Evolutionary conservation across 2,329 filamentous ascomycete genomes (phyloP), one percentile per base, ranked within the genome.

Genomic region (Pseudogymnoascus sp.): DNA sequence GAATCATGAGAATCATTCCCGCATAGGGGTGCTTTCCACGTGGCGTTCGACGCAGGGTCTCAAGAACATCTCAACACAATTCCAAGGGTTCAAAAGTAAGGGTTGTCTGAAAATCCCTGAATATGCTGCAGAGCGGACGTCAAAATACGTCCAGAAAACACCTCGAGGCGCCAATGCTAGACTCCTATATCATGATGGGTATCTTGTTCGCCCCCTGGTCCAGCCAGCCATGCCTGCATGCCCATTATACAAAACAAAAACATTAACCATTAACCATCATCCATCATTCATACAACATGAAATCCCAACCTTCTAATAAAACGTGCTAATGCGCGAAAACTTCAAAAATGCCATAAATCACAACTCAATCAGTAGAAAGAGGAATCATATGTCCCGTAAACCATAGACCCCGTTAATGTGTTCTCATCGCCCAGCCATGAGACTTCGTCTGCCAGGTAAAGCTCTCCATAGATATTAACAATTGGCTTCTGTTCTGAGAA

Each of bases 41-140:
- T 55, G 29, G 48, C n/a, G 29, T 35, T 55, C n/a, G 48, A 55
- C 48, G 33, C 48, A 35, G 48, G 48, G 48, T 55, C n/a, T 55
- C 48, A 55, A 55, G 21, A 55, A 35, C 2, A 33, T 33, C n/a
- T 55, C 48, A 55, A 55, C 29, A 33, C 29, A 21, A 21, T 55
- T 33, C 48, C 48, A 55, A 55, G 48, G 48, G 48, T 55, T 18
- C 48, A 55, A 55, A 33, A 10, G 48, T 18, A 55, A 55, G 48
- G 27, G 9, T 55, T 33, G 33, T 52, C 45, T 29, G 18, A 55
- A 55, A 55, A 18, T 18, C 29, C n/a, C 48, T 21, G 48, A 33
- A 55, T 55, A 55, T 55, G 48, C 48, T 33, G n/a, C 10, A 18
- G 27, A 55, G n/a, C 27, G 48, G 29, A 27, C n/a, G 29, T 55